These are phyloP conservation scores for Emergomyces orientalis DNA, from an alignment of 2,329 filamentous ascomycete genomes.

Conservation along the genomic window DNA sequence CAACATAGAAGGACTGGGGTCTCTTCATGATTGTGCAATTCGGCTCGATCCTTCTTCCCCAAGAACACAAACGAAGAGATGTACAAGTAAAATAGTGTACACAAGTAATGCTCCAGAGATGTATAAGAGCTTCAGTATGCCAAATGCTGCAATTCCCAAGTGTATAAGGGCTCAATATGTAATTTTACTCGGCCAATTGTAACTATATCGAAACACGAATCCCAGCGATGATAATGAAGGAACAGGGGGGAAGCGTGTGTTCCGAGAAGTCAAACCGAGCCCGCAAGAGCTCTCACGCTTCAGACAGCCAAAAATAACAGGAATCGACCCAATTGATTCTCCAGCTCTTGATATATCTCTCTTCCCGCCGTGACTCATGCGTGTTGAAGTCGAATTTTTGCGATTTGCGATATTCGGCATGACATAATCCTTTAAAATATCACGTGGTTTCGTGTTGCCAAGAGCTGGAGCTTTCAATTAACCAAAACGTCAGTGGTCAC, in stretches of 20 bases:
- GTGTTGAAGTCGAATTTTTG: neutral
- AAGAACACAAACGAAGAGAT: neutral
- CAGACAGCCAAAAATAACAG: neutral
- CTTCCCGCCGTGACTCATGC: neutral
- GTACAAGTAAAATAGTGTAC: neutral
- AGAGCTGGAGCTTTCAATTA: neutral
- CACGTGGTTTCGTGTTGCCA: conserved; percentile 10
- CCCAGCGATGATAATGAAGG: neutral
- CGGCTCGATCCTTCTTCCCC: neutral
- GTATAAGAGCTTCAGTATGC: neutral
- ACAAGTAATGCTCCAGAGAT: neutral
- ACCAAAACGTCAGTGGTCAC: too few relatives aligned
- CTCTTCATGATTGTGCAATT: conserved; percentile 3
- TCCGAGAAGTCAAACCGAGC: neutral
- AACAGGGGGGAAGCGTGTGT: neutral
- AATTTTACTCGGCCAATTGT: neutral
- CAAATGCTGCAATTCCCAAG: neutral
- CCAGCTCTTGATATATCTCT: neutral
- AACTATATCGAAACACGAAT: neutral
- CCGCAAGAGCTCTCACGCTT: neutral
- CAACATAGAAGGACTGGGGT: neutral
- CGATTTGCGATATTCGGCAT: neutral
- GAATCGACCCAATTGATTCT: neutral
- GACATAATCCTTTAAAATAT: neutral
- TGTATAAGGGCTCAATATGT: neutral